A percentile compares a stretch with the other conserved stretches of the same genome.
These are phyloP conservation scores for Pseudogymnoascus sp. DNA, from an alignment of 2,329 filamentous ascomycete species.

Conservation along the genomic window DNA sequence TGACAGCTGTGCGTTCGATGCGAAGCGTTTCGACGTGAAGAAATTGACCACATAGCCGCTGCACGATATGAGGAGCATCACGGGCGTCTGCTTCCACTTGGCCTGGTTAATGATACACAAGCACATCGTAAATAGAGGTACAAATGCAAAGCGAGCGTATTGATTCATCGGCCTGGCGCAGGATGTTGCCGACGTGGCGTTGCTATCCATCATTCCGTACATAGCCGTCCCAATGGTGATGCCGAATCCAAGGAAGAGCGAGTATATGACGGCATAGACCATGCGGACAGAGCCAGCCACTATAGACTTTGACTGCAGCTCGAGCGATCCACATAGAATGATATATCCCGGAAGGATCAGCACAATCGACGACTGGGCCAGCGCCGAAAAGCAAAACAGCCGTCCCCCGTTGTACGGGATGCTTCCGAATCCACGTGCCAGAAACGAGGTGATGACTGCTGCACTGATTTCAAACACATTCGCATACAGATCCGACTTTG, in stretches of 20 bases:
- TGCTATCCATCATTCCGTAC: constrained; percentile 42
- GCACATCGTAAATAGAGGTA: constrained; percentile 63
- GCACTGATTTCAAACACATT: constrained; percentile 59
- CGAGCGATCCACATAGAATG: constrained; percentile 48
- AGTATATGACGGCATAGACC: constrained; percentile 51
- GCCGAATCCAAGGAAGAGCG: constrained; percentile 47
- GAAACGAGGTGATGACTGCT: constrained; percentile 51
- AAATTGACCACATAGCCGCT: constrained; percentile 69
- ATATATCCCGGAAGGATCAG: constrained; percentile 58
- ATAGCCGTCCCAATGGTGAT: constrained; percentile 48
- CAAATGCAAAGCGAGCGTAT: constrained; percentile 61
- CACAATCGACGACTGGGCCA: constrained; percentile 56
- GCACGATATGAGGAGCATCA: constrained; percentile 67
- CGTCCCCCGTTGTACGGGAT: constrained; percentile 31
- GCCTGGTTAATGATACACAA: constrained; percentile 71
- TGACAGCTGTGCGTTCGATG: constrained; percentile 62
- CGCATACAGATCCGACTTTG: constrained; percentile 57
- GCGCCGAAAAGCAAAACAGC: constrained; percentile 58
- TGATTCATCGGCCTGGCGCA: constrained; percentile 39
- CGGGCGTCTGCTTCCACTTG: constrained; percentile 69
- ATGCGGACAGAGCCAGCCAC: constrained; percentile 49
- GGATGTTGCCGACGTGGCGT: constrained; percentile 37
- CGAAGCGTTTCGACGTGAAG: constrained; percentile 58
- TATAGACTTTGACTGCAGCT: constrained; percentile 46
- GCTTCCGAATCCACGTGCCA: constrained; percentile 54